Evolutionary conservation across 164 flowering plant species (phyloP).

Genomic region (Magnolia officinalis): DNA sequence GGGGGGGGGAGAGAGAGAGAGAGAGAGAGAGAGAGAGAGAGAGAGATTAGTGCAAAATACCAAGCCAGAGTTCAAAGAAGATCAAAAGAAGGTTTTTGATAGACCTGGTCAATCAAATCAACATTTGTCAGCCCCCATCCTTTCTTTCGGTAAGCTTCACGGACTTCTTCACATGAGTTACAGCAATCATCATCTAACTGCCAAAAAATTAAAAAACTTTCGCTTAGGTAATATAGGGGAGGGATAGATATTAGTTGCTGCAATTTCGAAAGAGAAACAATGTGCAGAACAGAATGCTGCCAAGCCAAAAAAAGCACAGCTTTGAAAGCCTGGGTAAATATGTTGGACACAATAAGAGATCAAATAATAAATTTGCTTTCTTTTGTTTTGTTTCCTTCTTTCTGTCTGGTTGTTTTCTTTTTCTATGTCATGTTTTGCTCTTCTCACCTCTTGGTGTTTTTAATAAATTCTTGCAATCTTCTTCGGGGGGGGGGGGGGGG

Average conservation of each 20-base stretch:
- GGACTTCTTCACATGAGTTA: conserved; percentile 78
- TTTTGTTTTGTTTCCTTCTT: no score
- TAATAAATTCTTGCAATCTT: no score
- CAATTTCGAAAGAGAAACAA: not conserved
- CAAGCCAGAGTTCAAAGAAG: not conserved
- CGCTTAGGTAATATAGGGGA: not conserved
- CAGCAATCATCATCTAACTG: conserved; percentile 78
- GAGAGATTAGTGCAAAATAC: not conserved
- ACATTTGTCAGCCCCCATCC: conserved; percentile 70
- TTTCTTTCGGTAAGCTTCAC: conserved; percentile 66
- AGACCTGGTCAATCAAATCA: conserved; percentile 80
- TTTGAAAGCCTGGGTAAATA: not conserved
- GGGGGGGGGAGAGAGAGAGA: no score
- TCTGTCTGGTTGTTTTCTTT: no score
- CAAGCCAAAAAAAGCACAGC: no score
- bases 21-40: no score
- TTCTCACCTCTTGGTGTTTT: no score
- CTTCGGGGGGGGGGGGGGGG: no score
- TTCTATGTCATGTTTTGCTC: no score
- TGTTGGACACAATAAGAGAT: not conserved
- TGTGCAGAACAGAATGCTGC: not conserved
- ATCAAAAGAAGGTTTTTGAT: conserved; percentile 5
- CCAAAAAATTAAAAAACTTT: conserved; percentile 1
- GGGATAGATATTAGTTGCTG: not conserved
- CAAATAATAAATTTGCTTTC: not conserved